Conservation (phyloP, 371 early-diverging fungal species). For the Lichtheimia ornata region DNA sequence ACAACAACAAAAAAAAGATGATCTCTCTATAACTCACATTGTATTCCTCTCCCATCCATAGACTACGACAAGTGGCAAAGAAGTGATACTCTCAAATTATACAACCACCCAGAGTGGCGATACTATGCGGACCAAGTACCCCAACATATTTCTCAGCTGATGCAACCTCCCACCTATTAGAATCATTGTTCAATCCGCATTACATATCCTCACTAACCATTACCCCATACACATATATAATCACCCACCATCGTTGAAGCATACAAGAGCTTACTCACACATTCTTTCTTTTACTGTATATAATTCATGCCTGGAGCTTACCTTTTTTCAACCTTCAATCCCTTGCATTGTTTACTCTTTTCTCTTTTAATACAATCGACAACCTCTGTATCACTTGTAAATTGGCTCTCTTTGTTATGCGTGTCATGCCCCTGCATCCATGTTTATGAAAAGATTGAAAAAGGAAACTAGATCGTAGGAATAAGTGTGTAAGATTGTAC, state of each 20-base stretch:
- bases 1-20: neutral
- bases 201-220: neutral
- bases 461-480: too few relatives aligned
- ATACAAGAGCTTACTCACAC: conserved; percentile 2
- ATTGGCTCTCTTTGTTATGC: too few relatives aligned
- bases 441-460: too few relatives aligned
- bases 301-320: neutral
- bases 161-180: conserved; percentile 1
- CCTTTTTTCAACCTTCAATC: neutral
- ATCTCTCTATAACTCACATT: neutral
- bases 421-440: too few relatives aligned
- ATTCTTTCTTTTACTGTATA: neutral
- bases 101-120: conserved; percentile 50
- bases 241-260: neutral
- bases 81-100: conserved; percentile 33
- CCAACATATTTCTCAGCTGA: conserved; percentile 20
- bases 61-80: conserved; percentile 43
- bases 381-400: too few relatives aligned
- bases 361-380: too few relatives aligned
- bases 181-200: conserved; percentile 1
- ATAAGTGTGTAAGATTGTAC: too few relatives aligned
- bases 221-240: conserved; percentile 3
- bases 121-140: conserved; percentile 36
- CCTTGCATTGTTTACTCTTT: conserved; percentile 2
- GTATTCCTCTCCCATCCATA: neutral